Conservation (phyloP, 108 stramenopile species). For the Schizochytrium sp. region DNA sequence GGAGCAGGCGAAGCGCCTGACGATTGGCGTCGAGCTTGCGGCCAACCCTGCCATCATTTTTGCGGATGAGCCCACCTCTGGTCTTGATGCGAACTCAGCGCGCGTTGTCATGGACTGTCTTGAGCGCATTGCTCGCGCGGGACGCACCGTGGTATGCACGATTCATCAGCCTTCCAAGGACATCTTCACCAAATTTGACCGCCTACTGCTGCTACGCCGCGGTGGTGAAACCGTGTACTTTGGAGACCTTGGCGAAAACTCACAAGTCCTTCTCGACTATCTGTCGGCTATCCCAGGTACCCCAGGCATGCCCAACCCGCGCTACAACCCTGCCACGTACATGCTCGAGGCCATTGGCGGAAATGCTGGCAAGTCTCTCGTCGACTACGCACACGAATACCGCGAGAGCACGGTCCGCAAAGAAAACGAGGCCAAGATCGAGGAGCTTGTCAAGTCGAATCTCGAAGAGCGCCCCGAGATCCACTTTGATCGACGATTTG, state of each 20-base stretch:
- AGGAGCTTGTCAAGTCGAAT: neutral
- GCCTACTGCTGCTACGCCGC: constrained; percentile 63
- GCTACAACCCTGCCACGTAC: constrained; percentile 68
- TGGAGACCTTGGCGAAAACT: constrained; percentile 64
- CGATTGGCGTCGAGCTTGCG: constrained; percentile 65
- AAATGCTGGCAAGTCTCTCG: constrained; percentile 18
- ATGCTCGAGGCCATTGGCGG: constrained; percentile 66
- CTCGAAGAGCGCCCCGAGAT: neutral
- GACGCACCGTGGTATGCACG: constrained; percentile 62
- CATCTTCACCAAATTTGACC: constrained; percentile 68
- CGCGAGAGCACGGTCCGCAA: neutral
- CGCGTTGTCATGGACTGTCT: constrained; percentile 50
- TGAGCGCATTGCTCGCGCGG: constrained; percentile 37
- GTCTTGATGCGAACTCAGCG: constrained; percentile 61
- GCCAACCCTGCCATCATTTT: constrained; percentile 60
- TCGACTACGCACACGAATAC: constrained; percentile 25
- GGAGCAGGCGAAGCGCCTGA: constrained; percentile 63
- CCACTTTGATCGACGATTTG: neutral
- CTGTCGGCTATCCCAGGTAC: constrained; percentile 27
- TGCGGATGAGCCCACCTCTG: constrained; percentile 58
- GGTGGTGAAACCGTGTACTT: constrained; percentile 71
- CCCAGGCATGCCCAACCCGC: constrained; percentile 24
- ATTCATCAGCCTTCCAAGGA: constrained; percentile 77
- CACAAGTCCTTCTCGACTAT: constrained; percentile 52
- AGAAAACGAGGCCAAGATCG: neutral